phyloP scores from a whole-genome alignment of 2,329 filamentous ascomycete genomes.

The Hypomyces perniciosus region DNA sequence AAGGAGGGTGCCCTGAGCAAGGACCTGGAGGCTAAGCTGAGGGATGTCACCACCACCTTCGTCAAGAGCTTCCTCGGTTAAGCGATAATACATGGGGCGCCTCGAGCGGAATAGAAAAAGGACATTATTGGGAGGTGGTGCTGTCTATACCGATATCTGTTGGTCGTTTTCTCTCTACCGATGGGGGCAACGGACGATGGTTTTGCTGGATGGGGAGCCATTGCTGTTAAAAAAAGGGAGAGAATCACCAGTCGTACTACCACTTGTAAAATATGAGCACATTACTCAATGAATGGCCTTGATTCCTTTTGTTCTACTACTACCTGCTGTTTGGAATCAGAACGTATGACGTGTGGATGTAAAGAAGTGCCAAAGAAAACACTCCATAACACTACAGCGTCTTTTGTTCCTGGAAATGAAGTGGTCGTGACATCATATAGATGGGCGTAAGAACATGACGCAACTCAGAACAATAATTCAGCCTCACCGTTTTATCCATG shows the following conservation, averaged over 20 bases:
- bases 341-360: not conserved
- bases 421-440: slow-evolving; percentile 1
- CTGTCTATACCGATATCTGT: slow-evolving; percentile 44
- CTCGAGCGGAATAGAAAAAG: slow-evolving; percentile 26
- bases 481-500: too few relatives aligned
- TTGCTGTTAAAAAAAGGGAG: slow-evolving; percentile 35
- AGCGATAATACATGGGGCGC: slow-evolving; percentile 29
- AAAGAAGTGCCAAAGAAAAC: not conserved
- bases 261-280: slow-evolving; percentile 58
- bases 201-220: slow-evolving; percentile 42
- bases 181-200: slow-evolving; percentile 38
- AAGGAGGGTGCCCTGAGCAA: slow-evolving; percentile 96
- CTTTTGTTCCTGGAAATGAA: not conserved
- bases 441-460: too few relatives aligned
- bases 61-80: slow-evolving; percentile 83
- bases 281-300: slow-evolving; percentile 56
- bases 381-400: not conserved
- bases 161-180: slow-evolving; percentile 44
- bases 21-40: slow-evolving; percentile 78
- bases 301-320: slow-evolving; percentile 49
- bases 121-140: slow-evolving; percentile 28
- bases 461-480: too few relatives aligned
- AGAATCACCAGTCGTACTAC: slow-evolving; percentile 44
- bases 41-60: slow-evolving; percentile 71
- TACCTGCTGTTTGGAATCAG: not conserved